phyloP scores from a whole-genome alignment of 2,329 filamentous ascomycete species.

The Delphinella strobiligena region DNA sequence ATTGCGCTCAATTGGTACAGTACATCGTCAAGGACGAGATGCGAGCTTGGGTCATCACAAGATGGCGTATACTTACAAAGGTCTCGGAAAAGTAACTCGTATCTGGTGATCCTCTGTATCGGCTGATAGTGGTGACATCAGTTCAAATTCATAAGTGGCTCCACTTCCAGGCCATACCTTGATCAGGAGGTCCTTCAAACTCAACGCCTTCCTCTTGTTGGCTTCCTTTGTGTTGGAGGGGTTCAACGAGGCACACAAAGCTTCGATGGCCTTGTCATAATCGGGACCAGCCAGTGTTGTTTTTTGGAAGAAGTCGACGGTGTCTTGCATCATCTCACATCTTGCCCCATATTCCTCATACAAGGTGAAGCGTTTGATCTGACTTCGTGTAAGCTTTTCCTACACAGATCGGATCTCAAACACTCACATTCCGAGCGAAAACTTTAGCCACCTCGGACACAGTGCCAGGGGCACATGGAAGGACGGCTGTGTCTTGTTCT shows the following conservation, averaged over 20 bases:
- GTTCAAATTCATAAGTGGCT: background rate
- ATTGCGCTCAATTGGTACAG: slow-evolving; percentile 61
- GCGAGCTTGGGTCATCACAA: slow-evolving; percentile 70
- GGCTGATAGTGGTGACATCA: slow-evolving; percentile 43
- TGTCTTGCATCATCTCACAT: slow-evolving; percentile 73
- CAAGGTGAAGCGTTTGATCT: slow-evolving; percentile 72
- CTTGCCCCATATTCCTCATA: slow-evolving; percentile 91
- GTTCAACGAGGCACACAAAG: slow-evolving; percentile 61
- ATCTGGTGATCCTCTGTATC: slow-evolving; percentile 84
- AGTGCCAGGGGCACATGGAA: slow-evolving; percentile 41
- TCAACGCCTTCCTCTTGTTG: slow-evolving; percentile 61
- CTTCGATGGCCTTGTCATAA: slow-evolving; percentile 77
- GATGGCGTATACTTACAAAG: slow-evolving; percentile 73
- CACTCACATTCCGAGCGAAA: slow-evolving; percentile 39
- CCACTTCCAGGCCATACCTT: slow-evolving; percentile 46
- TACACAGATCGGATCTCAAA: slow-evolving; percentile 8
- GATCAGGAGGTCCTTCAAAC: slow-evolving; percentile 75
- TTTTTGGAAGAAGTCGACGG: slow-evolving; percentile 57
- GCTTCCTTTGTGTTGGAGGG: slow-evolving; percentile 54
- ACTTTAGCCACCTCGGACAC: slow-evolving; percentile 41
- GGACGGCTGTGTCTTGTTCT: slow-evolving; percentile 22
- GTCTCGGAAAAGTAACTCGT: slow-evolving; percentile 76
- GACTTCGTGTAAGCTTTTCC: slow-evolving; percentile 24
- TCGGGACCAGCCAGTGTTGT: slow-evolving; percentile 60
- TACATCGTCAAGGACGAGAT: slow-evolving; percentile 66